Evolutionary conservation across 352 stramenopile genomes (phyloP).

Genomic region (Phytophthora melonis): DNA sequence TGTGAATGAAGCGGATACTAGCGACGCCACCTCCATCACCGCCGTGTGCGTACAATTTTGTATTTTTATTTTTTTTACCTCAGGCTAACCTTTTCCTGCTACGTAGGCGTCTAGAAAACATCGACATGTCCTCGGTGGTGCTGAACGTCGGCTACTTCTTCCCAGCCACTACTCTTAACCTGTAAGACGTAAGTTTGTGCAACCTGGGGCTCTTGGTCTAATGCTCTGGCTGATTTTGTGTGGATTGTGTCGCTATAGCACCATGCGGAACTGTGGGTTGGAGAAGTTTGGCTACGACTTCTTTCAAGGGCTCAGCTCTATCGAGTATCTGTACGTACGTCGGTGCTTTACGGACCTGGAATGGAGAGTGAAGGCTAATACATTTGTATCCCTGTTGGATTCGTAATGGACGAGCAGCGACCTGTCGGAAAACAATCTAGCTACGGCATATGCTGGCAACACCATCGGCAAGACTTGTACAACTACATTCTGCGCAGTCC

Average conservation of each 20-base stretch:
- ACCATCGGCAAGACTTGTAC: slow-evolving; percentile 36
- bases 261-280: slow-evolving; percentile 54
- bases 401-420: slow-evolving; percentile 35
- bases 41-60: slow-evolving; percentile 28
- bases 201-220: slow-evolving; percentile 4
- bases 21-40: slow-evolving; percentile 26
- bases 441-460: slow-evolving; percentile 43
- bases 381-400: neutral
- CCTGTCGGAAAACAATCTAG: slow-evolving; percentile 48
- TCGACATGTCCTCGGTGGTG: slow-evolving; percentile 37
- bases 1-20: slow-evolving; percentile 34
- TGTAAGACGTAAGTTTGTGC: slow-evolving; percentile 23
- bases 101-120: slow-evolving; percentile 40
- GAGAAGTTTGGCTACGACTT: slow-evolving; percentile 45
- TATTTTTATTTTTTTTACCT: neutral
- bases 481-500: slow-evolving; percentile 37
- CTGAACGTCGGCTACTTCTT: slow-evolving; percentile 36
- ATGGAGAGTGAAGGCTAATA: neutral
- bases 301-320: slow-evolving; percentile 27
- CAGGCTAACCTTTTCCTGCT: slow-evolving; percentile 6
- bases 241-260: slow-evolving; percentile 20
- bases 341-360: neutral
- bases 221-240: neutral
- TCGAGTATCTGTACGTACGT: slow-evolving; percentile 45
- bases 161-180: slow-evolving; percentile 32